Conservation (phyloP, 352 stramenopile genomes). For the Pilasporangium apinafurcum region DNA sequence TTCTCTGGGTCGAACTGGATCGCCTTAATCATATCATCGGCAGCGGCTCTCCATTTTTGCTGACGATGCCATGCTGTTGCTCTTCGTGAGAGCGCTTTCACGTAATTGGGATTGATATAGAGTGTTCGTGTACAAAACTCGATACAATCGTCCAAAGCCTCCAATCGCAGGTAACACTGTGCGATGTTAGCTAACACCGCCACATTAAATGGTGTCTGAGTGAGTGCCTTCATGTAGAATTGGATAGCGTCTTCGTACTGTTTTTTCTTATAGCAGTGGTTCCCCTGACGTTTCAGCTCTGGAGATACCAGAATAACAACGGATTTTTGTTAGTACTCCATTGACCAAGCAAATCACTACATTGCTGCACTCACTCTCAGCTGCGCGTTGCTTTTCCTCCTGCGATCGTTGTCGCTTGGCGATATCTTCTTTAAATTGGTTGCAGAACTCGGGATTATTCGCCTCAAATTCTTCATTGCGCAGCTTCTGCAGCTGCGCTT, state of each 20-base stretch:
- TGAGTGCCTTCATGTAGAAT: constrained; percentile 65
- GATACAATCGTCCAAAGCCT: constrained; percentile 43
- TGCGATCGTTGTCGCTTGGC: constrained; percentile 50
- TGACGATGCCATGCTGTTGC: constrained; percentile 45
- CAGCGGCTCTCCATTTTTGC: constrained; percentile 37
- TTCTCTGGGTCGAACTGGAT: constrained; percentile 41
- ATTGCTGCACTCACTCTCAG: constrained; percentile 36
- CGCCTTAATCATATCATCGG: constrained; percentile 44
- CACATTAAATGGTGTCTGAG: constrained; percentile 46
- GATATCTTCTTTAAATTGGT: constrained; percentile 72
- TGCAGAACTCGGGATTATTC: constrained; percentile 75
- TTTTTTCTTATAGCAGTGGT: constrained; percentile 51
- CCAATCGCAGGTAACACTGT: constrained; percentile 46
- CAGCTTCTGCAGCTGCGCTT: constrained; percentile 48
- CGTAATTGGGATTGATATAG: constrained; percentile 40
- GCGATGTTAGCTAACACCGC: constrained; percentile 68
- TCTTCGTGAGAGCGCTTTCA: constrained; percentile 69
- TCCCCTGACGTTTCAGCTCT: constrained; percentile 59
- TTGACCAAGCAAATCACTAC: neutral
- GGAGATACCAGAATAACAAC: constrained; percentile 1
- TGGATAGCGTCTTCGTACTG: constrained; percentile 49
- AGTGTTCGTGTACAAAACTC: constrained; percentile 68
- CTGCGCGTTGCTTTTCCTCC: constrained; percentile 31
- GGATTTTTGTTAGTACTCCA: too few relatives aligned
- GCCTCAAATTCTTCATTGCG: constrained; percentile 69